A percentile compares a stretch with the other conserved stretches of the same genome.
Evolutionary conservation across 495 filamentous ascomycete genomes (phyloP).

Genomic region (Aspergillus ostianus): DNA sequence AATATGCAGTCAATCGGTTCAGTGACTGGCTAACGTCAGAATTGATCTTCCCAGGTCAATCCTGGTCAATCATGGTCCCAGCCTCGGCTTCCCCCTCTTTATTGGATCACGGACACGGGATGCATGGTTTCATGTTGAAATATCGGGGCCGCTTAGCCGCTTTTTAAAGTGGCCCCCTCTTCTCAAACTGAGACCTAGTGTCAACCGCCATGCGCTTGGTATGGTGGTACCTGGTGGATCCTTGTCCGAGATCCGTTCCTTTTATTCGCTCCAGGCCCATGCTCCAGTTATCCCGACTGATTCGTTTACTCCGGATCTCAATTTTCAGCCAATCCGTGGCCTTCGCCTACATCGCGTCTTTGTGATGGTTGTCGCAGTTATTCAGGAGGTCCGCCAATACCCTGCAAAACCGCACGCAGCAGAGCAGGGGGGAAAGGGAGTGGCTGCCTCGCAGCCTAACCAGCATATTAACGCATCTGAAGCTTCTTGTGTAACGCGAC

Average conservation of each 20-base stretch:
- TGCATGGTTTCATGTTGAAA: neutral
- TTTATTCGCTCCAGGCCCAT: neutral
- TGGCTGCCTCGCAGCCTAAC: neutral
- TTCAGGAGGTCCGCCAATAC: constrained; percentile 7
- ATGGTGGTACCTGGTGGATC: constrained; percentile 7
- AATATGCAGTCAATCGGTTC: neutral
- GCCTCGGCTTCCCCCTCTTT: neutral
- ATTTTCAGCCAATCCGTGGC: constrained; percentile 19
- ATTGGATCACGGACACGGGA: constrained; percentile 6
- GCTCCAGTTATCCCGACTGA: constrained; percentile 6
- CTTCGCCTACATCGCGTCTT: constrained; percentile 9
- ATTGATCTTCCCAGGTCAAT: neutral
- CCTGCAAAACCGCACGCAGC: neutral
- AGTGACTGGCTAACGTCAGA: neutral
- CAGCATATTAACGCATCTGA: neutral
- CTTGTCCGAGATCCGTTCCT: constrained; percentile 6
- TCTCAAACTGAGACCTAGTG: constrained; percentile 26
- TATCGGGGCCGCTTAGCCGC: neutral
- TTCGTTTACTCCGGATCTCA: constrained; percentile 19
- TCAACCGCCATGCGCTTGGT: constrained; percentile 16
- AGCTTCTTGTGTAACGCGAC: neutral
- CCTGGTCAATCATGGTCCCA: neutral
- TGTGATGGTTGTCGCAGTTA: constrained; percentile 5
- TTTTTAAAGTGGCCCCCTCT: neutral
- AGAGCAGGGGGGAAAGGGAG: neutral